These are phyloP conservation scores for Begonia peltatifolia DNA, from an alignment of 306 rosid species.

Conservation along the genomic window DNA sequence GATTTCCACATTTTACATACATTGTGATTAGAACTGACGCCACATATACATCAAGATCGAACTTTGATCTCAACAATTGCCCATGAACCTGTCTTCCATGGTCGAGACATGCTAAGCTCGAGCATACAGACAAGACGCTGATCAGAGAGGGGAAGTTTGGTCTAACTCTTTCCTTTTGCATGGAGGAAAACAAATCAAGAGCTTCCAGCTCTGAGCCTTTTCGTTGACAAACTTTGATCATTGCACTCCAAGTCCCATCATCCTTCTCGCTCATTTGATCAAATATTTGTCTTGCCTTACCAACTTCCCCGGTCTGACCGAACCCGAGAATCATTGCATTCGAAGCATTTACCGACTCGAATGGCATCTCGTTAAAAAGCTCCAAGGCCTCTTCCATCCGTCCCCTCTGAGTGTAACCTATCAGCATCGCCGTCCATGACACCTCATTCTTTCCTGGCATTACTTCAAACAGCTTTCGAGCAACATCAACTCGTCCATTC, in stretches of 20 bases:
- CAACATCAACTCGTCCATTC: constrained; percentile 19
- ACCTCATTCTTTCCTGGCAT: constrained; percentile 29
- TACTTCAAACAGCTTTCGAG: constrained; percentile 21
- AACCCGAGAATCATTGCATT: constrained; percentile 21
- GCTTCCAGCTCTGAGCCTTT: constrained; percentile 22
- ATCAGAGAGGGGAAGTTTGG: constrained; percentile 24
- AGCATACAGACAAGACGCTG: constrained; percentile 27
- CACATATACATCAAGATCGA: constrained; percentile 17
- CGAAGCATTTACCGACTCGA: constrained; percentile 13
- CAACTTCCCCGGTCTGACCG: constrained; percentile 19
- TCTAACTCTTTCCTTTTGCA: constrained; percentile 24
- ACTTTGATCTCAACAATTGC: constrained; percentile 17
- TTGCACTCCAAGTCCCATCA: constrained; percentile 25
- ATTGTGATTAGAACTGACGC: constrained; percentile 19
- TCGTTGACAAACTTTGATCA: constrained; percentile 25
- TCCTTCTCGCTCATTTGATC: constrained; percentile 17
- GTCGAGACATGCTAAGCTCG: constrained; percentile 21
- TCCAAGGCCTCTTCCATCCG: constrained; percentile 20
- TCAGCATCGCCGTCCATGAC: constrained; percentile 26
- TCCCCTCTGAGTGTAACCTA: constrained; percentile 23
- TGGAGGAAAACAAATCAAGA: constrained; percentile 20
- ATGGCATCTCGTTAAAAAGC: constrained; percentile 20
- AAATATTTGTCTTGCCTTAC: constrained; percentile 13
- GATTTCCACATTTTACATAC: constrained; percentile 31
- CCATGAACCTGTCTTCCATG: constrained; percentile 22